A percentile compares a stretch with the other conserved stretches of the same genome.
Evolutionary conservation across 345 rosid genomes (phyloP).

Genomic region (Gossypioides kirkii): DNA sequence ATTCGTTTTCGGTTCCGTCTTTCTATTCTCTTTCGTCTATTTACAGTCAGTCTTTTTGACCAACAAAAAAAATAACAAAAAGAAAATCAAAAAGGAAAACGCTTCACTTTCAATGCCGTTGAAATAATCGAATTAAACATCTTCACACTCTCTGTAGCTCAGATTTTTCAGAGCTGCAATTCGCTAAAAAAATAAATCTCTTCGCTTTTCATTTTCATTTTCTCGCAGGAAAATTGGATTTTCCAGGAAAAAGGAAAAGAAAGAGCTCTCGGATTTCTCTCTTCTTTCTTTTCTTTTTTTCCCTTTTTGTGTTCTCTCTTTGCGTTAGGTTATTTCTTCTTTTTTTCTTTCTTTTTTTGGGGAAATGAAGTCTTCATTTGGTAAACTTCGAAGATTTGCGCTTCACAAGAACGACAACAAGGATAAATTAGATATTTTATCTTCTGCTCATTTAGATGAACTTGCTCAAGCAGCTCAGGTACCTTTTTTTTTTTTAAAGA

Average conservation of each 20-base stretch:
- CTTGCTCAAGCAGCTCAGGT: conserved; percentile 89
- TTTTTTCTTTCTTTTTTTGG: conserved; percentile 14
- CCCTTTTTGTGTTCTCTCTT: not conserved
- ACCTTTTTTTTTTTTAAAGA: not conserved
- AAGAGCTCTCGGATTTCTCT: not conserved
- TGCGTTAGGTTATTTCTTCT: conserved; percentile 32
- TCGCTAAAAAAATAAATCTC: not conserved
- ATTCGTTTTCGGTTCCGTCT: conserved; percentile 23
- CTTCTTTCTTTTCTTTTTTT: not conserved
- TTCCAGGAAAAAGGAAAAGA: not conserved
- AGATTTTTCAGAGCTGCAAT: not conserved
- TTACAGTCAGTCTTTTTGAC: conserved; percentile 20
- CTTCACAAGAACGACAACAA: conserved; percentile 61
- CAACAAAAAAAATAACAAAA: conserved; percentile 14
- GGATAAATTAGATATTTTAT: conserved; percentile 50
- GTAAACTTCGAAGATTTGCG: conserved; percentile 62
- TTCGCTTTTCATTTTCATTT: conserved; percentile 6
- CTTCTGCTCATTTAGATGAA: conserved; percentile 60
- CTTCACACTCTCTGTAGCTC: conserved; percentile 19
- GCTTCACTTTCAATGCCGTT: conserved; percentile 42
- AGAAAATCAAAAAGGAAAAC: not conserved
- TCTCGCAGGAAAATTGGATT: not conserved
- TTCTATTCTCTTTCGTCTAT: conserved; percentile 20
- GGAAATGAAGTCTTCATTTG: conserved; percentile 72
- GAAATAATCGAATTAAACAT: conserved; percentile 36